Percentiles rank a stretch among this genome's conserved stretches.
These are phyloP conservation scores for Magnaporthiopsis rhizophila DNA, from an alignment of 2,329 filamentous ascomycete genomes.

Conservation along the genomic window DNA sequence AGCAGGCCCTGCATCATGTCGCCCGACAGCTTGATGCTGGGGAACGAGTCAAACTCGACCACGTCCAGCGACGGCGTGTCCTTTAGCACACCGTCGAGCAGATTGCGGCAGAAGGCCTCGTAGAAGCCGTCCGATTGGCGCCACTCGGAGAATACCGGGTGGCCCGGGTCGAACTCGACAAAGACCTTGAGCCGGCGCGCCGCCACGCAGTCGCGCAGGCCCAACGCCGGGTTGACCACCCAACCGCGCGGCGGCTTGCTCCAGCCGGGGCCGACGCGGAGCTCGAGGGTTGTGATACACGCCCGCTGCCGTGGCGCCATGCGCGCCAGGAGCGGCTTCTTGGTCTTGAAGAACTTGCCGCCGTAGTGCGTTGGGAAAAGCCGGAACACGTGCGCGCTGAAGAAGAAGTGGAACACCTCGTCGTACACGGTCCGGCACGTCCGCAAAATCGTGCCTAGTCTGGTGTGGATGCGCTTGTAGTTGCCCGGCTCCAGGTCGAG, in stretches of 20 bases:
- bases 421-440: slow-evolving; percentile 52
- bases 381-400: slow-evolving; percentile 53
- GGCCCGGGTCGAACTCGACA: slow-evolving; percentile 64
- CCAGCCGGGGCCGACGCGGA: slow-evolving; percentile 68
- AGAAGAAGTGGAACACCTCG: slow-evolving; percentile 60
- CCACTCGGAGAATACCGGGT: slow-evolving; percentile 60
- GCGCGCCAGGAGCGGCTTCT: slow-evolving; percentile 61
- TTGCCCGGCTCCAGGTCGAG: slow-evolving; percentile 62
- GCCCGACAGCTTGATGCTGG: slow-evolving; percentile 55
- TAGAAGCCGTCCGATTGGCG: slow-evolving; percentile 60
- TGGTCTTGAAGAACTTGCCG: slow-evolving; percentile 59
- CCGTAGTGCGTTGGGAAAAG: slow-evolving; percentile 59
- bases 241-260: slow-evolving; percentile 61
- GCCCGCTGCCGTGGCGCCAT: slow-evolving; percentile 52
- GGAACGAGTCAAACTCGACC: slow-evolving; percentile 64
- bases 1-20: slow-evolving; percentile 57
- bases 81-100: slow-evolving; percentile 49
- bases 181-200: slow-evolving; percentile 57
- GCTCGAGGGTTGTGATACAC: slow-evolving; percentile 55
- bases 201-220: slow-evolving; percentile 52
- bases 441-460: slow-evolving; percentile 48
- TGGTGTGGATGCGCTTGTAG: slow-evolving; percentile 50
- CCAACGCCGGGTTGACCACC: slow-evolving; percentile 57
- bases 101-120: slow-evolving; percentile 52
- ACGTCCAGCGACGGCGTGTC: slow-evolving; percentile 46